Conservation (phyloP, 179 eudicot genomes). For the Amaranthus tricolor region DNA sequence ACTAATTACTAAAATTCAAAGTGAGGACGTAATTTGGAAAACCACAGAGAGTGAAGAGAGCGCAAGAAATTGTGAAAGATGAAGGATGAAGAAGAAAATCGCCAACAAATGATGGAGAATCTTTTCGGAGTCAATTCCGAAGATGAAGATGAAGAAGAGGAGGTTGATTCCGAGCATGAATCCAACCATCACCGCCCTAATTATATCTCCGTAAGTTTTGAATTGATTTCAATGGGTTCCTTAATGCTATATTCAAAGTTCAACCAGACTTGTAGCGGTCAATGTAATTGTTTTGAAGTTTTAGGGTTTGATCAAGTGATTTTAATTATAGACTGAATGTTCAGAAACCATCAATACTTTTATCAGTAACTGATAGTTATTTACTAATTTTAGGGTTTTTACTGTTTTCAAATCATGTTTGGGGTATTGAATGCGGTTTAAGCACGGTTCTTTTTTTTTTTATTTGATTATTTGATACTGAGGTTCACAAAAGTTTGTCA, state of each 20-base stretch:
- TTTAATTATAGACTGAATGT: not conserved
- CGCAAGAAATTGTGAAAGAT: slow-evolving; percentile 18
- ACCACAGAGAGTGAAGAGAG: not conserved
- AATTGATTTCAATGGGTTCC: not conserved
- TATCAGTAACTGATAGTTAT: not conserved
- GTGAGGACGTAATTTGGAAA: not conserved
- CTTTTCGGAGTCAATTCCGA: slow-evolving; percentile 88
- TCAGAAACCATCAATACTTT: no score
- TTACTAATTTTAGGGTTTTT: not conserved
- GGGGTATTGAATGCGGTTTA: not conserved
- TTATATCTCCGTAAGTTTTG: slow-evolving; percentile 45
- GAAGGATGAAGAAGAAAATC: slow-evolving; percentile 57
- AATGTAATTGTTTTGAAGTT: not conserved
- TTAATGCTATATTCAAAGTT: not conserved
- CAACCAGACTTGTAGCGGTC: not conserved
- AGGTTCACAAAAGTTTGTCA: not conserved
- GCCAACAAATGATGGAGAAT: slow-evolving; percentile 90
- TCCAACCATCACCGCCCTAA: slow-evolving; percentile 73
- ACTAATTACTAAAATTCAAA: no score
- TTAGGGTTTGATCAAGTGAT: slow-evolving; percentile 8
- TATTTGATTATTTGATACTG: not conserved
- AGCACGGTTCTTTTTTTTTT: no score
- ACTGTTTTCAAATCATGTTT: not conserved
- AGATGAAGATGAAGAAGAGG: slow-evolving; percentile 59
- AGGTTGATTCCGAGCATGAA: slow-evolving; percentile 60